phyloP scores from a whole-genome alignment of 495 filamentous ascomycete species.

The Hypoxylon trugodes region DNA sequence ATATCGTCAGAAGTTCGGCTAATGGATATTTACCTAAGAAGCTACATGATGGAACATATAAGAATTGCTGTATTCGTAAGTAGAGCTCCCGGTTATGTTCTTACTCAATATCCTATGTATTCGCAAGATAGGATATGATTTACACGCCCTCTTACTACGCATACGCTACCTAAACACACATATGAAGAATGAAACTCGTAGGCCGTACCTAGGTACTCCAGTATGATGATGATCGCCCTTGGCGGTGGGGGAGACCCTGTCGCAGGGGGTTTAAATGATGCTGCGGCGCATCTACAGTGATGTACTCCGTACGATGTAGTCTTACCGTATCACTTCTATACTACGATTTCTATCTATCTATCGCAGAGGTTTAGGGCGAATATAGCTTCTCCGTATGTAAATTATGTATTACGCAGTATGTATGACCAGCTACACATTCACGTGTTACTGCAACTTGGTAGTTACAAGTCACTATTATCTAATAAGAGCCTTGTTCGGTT shows the following conservation, averaged over 20 bases:
- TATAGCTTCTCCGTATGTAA: conserved; percentile 13
- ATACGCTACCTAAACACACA: too few species aligned
- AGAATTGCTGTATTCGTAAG: too few species aligned
- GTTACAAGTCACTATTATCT: conserved; percentile 13
- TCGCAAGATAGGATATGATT: too few species aligned
- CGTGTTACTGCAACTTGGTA: conserved; percentile 24
- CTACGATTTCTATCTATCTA: not conserved
- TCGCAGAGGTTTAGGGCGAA: conserved; percentile 7
- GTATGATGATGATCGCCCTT: conserved; percentile 42
- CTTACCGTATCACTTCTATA: conserved; percentile 18
- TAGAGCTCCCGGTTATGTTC: too few species aligned
- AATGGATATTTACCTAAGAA: too few species aligned
- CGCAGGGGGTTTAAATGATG: conserved; percentile 21
- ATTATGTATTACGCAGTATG: not conserved
- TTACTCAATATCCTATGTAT: too few species aligned
- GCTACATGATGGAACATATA: too few species aligned
- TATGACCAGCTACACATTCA: conserved; percentile 21
- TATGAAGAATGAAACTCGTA: too few species aligned
- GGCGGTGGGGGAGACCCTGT: conserved; percentile 32
- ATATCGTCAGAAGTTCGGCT: too few species aligned
- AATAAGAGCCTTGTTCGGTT: not conserved
- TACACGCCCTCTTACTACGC: too few species aligned
- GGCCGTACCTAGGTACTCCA: too few species aligned
- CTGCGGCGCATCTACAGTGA: conserved; percentile 30
- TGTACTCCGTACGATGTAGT: conserved; percentile 20